These are phyloP conservation scores for Populus hybrid DNA, from an alignment of 441 rosid species.

Conservation along the genomic window DNA sequence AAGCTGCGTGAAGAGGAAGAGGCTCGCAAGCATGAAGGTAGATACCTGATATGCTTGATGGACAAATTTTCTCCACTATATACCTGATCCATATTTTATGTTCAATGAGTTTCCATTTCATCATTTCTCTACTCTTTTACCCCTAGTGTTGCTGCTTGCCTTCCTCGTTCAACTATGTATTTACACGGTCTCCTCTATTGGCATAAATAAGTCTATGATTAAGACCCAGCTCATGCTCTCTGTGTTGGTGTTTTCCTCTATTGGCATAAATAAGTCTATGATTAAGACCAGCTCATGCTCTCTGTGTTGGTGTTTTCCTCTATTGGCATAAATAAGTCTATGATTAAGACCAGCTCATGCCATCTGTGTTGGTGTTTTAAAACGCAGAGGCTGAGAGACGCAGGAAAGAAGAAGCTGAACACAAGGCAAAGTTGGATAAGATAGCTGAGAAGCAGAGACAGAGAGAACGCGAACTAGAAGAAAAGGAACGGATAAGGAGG, in stretches of 20 bases:
- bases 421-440: slow-evolving; percentile 79
- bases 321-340: too few relatives aligned
- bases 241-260: too few relatives aligned
- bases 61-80: neutral
- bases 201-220: neutral
- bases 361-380: slow-evolving; percentile 6
- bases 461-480: slow-evolving; percentile 76
- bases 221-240: too few relatives aligned
- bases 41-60: neutral
- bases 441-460: slow-evolving; percentile 89
- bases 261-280: too few relatives aligned
- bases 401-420: slow-evolving; percentile 74
- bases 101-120: neutral
- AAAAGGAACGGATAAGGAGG: slow-evolving; percentile 58
- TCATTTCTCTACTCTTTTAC: neutral
- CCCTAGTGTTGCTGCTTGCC: neutral
- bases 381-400: slow-evolving; percentile 80
- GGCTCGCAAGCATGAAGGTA: slow-evolving; percentile 85
- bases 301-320: too few relatives aligned
- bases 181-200: too few relatives aligned
- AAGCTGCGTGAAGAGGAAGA: slow-evolving; percentile 83
- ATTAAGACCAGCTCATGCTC: too few relatives aligned
- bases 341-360: neutral
- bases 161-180: neutral
- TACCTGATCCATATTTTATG: neutral